Evolutionary conservation across 2,329 filamentous ascomycete species (phyloP), one percentile per base, ranked within the genome.

Genomic region (Remersonia thermophila): DNA sequence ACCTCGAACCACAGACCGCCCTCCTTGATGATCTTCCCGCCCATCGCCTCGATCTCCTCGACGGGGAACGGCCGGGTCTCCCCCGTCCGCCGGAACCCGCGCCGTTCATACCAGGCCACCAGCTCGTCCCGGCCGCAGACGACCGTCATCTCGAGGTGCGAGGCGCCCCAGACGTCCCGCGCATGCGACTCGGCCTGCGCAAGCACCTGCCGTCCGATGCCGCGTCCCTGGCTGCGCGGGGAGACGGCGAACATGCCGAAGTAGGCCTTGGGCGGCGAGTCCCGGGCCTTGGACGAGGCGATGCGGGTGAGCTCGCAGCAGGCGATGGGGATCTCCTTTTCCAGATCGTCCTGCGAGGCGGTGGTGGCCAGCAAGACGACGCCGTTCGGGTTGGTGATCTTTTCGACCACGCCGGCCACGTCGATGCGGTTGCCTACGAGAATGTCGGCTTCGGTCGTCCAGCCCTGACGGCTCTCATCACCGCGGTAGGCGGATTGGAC

Each of bases 231-330:
- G 18, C 52, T 43, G 4, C 37, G 37, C 2, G 62, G 61, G 27
- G 63, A 57, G 0, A 70, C 65, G 28, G 66, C 66, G 14, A 70
- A 66, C 26, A 69, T 55, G 34, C 63, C 64, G 35, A 69, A 66
- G 49, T 66, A 63, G 13, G 55, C 58, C 1, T 29, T 4, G 26
- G 54, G 40, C 10, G 38, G 25, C 17, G 42, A 40, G 20, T 23
- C 20, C 5, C 5, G 20, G 9, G 20, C 5, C 5, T 23, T 9
- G 20, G 20, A 9, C 5, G 20, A 23, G 5, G 20, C 5, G 13
- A 47, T 51, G 23, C 47, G 49, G 17, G 55, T 40, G 3, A 69
- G 39, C 38, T 67, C 64, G 47, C 62, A 67, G 55, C 65, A 68
- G n/a, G 56, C 57, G 2, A 62, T 51, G 3, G 64, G 51, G 0